Percentiles rank a stretch among this genome's conserved stretches.
phyloP scores from a whole-genome alignment of 345 rosid genomes.

The Salix arbutifolia region DNA sequence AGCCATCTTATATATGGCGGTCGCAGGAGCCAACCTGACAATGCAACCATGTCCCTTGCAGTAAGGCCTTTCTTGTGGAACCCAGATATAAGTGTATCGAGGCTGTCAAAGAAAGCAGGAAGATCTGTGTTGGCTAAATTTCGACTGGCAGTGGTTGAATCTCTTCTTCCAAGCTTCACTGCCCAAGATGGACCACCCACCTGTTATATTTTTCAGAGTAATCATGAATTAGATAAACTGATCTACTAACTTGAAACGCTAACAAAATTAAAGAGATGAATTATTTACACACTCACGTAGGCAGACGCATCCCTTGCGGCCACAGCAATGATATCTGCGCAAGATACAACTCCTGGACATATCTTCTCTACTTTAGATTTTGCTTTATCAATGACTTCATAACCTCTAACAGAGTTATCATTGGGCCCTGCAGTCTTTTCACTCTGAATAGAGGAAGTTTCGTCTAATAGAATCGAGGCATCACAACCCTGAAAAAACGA shows the following conservation, averaged over 20 bases:
- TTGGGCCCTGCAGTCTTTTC: slow-evolving; percentile 12
- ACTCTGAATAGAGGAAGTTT: slow-evolving; percentile 6
- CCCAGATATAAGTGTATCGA: background rate
- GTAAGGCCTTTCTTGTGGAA: slow-evolving; percentile 11
- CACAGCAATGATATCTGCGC: slow-evolving; percentile 8
- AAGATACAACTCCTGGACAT: slow-evolving; percentile 14
- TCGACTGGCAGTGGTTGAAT: slow-evolving; percentile 14
- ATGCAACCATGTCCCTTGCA: slow-evolving; percentile 24
- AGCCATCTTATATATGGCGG: background rate
- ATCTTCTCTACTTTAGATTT: slow-evolving; percentile 14
- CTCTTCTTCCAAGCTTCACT: slow-evolving; percentile 26
- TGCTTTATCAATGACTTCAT: slow-evolving; percentile 6
- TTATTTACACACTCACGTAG: background rate
- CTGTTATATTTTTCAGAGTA: background rate
- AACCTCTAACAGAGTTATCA: slow-evolving; percentile 9
- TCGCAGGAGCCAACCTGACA: background rate
- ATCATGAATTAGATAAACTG: background rate
- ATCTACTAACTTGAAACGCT: too few relatives aligned
- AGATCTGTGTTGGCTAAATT: background rate
- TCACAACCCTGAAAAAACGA: slow-evolving; percentile 19
- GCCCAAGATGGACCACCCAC: slow-evolving; percentile 24
- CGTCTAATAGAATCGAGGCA: slow-evolving; percentile 21
- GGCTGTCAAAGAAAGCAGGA: slow-evolving; percentile 9
- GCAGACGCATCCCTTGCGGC: slow-evolving; percentile 20
- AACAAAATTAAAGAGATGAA: background rate